These are phyloP conservation scores for Colletotrichum chrysophilum DNA, from an alignment of 2,329 filamentous ascomycete species.

Conservation along the genomic window DNA sequence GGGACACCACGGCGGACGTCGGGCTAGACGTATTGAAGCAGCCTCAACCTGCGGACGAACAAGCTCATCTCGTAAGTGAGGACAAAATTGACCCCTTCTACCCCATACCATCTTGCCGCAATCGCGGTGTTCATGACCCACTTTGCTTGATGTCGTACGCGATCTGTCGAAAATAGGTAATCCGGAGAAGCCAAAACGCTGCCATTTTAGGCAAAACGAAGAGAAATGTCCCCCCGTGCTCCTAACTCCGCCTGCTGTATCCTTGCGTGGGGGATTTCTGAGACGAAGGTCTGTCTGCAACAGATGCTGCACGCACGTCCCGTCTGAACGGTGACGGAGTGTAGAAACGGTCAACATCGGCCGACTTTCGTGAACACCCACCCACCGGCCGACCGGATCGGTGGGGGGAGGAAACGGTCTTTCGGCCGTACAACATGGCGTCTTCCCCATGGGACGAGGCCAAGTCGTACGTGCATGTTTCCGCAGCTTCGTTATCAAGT, in stretches of 20 bases:
- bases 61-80: neutral
- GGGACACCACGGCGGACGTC: neutral
- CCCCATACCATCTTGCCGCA: neutral
- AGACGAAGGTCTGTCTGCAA: slow-evolving; percentile 13
- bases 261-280: slow-evolving; percentile 10
- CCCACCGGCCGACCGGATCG: neutral
- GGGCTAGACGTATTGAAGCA: neutral
- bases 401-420: slow-evolving; percentile 5
- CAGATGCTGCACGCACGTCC: slow-evolving; percentile 8
- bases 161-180: neutral
- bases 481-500: neutral
- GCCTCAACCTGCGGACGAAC: neutral
- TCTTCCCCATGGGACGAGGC: slow-evolving; percentile 3
- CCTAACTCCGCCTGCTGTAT: neutral
- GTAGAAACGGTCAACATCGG: neutral
- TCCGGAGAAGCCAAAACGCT: neutral
- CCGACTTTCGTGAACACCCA: neutral
- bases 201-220: neutral
- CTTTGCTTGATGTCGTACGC: neutral
- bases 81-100: neutral
- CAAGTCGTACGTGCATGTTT: neutral
- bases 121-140: neutral
- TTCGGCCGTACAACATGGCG: neutral
- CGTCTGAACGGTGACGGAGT: neutral
- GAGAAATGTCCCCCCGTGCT: neutral